Evolutionary conservation across 2,329 filamentous ascomycete species (phyloP), one percentile per base, ranked within the genome.

Genomic region (Arthrobotrys entomopaga): DNA sequence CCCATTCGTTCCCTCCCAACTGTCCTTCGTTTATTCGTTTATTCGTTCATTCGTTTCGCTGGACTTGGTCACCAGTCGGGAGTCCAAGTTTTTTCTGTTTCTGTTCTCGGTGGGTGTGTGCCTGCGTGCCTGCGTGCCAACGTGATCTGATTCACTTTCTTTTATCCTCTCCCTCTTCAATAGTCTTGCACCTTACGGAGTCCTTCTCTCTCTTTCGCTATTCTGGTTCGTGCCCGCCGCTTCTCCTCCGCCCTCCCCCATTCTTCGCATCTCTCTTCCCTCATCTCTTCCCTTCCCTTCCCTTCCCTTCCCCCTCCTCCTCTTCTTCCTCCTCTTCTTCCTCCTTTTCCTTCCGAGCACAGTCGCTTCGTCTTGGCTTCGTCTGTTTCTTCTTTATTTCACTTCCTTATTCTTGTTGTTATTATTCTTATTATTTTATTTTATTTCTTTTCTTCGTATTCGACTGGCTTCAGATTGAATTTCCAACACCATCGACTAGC

Each of bases 381-480:
- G n/a, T 34, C 42, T 7, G 42, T 46, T 64, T 52, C 13, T 46
- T 19, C 42, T 46, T 15, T n/a, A 19, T 46, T n/a, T 19, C 42
- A 46, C 16, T 19, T 46, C 42, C 7, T 34, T 34, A 34, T 34
- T 34, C 6, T 34, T 34, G 10, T 49, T 24, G 48, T 34, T 34
- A 34, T 34, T 34, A 10, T 34, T 34, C 7, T 49, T 24, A 34
- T 53, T 34, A 48, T 22, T 63, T 63, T 24, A 5, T 19, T 46
- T 34, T 48, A n/a, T 52, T 48, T 48, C 13, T 65, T 58, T 46
- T 46, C 42, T 46, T 46, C 29, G 29, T 57, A 49, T 40, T 43
- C 63, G 63, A 53, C 52, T 46, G 63, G 65, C 65, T 40, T 61
- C 54, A 58, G 15, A 26, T 49, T 59, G 56, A 60, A 60, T 49